phyloP scores from a whole-genome alignment of 2,329 filamentous ascomycete species.

The Aspergillus sp. region DNA sequence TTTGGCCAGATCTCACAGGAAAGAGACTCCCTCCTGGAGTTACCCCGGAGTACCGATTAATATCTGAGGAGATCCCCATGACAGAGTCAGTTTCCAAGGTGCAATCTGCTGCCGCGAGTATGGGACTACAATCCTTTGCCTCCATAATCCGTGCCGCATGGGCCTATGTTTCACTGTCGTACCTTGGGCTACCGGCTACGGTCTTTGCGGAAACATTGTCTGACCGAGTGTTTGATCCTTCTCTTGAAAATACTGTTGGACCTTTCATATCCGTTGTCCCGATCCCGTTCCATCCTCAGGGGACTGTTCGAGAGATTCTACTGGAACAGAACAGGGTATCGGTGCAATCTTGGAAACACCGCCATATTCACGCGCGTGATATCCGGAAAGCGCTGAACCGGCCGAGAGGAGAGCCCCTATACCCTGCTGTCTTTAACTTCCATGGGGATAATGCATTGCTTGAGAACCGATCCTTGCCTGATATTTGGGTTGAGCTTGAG shows the following conservation, averaged over 20 bases:
- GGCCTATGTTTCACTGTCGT: slow-evolving; percentile 28
- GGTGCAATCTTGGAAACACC: slow-evolving; percentile 25
- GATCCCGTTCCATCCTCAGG: slow-evolving; percentile 30
- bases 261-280: slow-evolving; percentile 36
- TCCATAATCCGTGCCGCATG: slow-evolving; percentile 31
- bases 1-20: slow-evolving; percentile 30
- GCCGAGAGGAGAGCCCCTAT: slow-evolving; percentile 27
- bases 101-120: slow-evolving; percentile 17
- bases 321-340: slow-evolving; percentile 27
- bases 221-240: slow-evolving; percentile 28
- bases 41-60: slow-evolving; percentile 17
- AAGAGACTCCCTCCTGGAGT: slow-evolving; percentile 16
- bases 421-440: slow-evolving; percentile 37
- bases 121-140: slow-evolving; percentile 30
- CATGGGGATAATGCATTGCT: slow-evolving; percentile 19
- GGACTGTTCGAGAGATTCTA: slow-evolving; percentile 26
- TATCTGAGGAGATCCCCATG: slow-evolving; percentile 18
- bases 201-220: slow-evolving; percentile 36
- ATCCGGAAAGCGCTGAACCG: slow-evolving; percentile 28
- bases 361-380: slow-evolving; percentile 30
- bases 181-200: slow-evolving; percentile 26
- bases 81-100: slow-evolving; percentile 19
- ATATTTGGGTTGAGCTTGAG: slow-evolving; percentile 30
- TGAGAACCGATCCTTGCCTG: neutral
- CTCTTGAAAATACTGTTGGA: slow-evolving; percentile 29